These are phyloP conservation scores for Boehmeria nivea DNA, from an alignment of 306 rosid genomes.

Conservation along the genomic window DNA sequence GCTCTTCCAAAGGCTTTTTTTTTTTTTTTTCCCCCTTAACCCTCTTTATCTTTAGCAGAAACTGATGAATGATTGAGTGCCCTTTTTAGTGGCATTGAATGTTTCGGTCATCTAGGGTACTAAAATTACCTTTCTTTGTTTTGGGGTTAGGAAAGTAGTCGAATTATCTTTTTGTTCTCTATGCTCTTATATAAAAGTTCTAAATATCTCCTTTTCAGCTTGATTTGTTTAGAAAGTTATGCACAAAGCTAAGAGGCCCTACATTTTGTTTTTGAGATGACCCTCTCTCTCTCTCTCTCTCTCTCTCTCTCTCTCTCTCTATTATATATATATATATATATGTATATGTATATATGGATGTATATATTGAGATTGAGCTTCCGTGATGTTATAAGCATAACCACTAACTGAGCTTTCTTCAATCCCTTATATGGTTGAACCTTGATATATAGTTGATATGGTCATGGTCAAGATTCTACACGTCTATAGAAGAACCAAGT, in stretches of 20 bases:
- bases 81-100: no score
- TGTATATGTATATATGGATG: neutral
- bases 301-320: no score
- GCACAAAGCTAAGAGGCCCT: conserved; percentile 11
- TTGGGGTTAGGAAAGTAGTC: neutral
- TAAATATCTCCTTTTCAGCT: neutral
- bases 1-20: neutral
- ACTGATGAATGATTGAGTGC: no score
- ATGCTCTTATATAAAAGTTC: neutral
- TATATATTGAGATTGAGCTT: conserved; percentile 9
- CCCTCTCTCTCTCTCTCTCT: no score
- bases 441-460: neutral
- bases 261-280: conserved; percentile 6
- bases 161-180: neutral
- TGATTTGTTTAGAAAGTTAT: conserved; percentile 1
- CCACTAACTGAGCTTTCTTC: conserved; percentile 5
- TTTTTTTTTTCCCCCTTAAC: no score
- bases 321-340: no score
- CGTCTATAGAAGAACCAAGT: conserved; percentile 1
- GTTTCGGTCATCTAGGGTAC: no score
- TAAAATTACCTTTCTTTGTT: no score
- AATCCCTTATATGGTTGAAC: neutral
- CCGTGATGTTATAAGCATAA: conserved; percentile 19
- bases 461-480: conserved; percentile 27
- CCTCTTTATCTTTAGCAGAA: no score